Evolutionary conservation across 805 yeast species (phyloP).

Genomic region (Priceomyces melissophilus): DNA sequence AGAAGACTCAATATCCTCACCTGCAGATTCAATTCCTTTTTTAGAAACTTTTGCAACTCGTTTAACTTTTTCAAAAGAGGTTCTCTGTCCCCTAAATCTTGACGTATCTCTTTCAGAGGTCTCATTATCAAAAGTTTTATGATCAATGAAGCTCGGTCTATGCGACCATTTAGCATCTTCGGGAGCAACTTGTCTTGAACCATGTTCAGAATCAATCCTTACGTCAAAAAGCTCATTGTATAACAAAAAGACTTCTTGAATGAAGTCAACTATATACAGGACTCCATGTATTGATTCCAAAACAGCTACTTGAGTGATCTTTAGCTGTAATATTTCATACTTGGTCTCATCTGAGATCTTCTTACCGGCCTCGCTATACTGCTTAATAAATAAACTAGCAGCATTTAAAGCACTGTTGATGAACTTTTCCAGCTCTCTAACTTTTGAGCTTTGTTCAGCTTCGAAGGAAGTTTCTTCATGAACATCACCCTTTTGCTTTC

Average conservation of each 20-base stretch:
- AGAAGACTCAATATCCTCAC: background rate
- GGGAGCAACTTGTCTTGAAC: background rate
- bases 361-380: conserved; percentile 22
- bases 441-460: background rate
- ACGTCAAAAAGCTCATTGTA: conserved; percentile 49
- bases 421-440: conserved; percentile 52
- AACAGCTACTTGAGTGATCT: conserved; percentile 71
- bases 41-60: conserved; percentile 7
- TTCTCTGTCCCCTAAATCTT: conserved; percentile 9
- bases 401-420: conserved; percentile 49
- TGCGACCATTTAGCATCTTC: conserved; percentile 32
- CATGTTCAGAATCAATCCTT: conserved; percentile 11
- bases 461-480: background rate
- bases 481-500: conserved; percentile 2
- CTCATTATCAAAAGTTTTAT: conserved; percentile 9
- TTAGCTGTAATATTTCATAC: conserved; percentile 61
- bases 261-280: conserved; percentile 52
- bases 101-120: background rate
- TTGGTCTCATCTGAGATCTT: conserved; percentile 28
- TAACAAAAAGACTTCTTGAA: conserved; percentile 64
- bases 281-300: conserved; percentile 59
- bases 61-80: conserved; percentile 19
- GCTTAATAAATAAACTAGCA: conserved; percentile 31
- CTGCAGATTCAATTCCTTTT: background rate
- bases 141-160: conserved; percentile 41